These are phyloP conservation scores for Ceratocystiopsis brevicomis DNA, from an alignment of 2,329 filamentous ascomycete species.

Conservation along the genomic window DNA sequence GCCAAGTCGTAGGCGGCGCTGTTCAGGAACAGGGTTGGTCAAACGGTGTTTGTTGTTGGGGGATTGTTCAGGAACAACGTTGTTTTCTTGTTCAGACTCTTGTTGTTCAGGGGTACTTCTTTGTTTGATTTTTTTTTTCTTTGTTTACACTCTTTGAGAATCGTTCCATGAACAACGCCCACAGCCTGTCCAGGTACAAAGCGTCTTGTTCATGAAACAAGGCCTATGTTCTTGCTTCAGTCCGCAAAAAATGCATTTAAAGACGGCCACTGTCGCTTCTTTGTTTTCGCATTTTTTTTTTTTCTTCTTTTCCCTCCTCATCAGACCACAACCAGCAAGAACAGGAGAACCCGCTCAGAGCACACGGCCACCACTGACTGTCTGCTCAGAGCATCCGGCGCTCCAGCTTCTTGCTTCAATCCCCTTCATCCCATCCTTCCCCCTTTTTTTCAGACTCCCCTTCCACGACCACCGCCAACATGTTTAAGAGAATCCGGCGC, in stretches of 20 bases:
- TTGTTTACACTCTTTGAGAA: no score
- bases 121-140: no score
- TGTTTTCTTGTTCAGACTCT: no score
- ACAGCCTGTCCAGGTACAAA: no score
- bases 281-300: neutral
- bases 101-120: no score
- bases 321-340: neutral
- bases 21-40: no score
- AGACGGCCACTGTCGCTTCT: neutral
- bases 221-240: neutral
- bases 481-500: neutral
- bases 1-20: constrained; percentile 2
- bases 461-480: neutral
- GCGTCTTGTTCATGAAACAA: neutral
- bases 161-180: no score
- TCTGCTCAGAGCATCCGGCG: no score
- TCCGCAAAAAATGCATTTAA: neutral
- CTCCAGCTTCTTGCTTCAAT: no score
- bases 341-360: neutral
- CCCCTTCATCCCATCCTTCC: neutral
- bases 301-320: neutral
- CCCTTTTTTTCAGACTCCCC: no score
- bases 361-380: neutral
- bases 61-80: no score
- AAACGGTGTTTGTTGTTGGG: no score